Evolutionary conservation across 208 protist species (phyloP).

Genomic region (Lotmaria passim): DNA sequence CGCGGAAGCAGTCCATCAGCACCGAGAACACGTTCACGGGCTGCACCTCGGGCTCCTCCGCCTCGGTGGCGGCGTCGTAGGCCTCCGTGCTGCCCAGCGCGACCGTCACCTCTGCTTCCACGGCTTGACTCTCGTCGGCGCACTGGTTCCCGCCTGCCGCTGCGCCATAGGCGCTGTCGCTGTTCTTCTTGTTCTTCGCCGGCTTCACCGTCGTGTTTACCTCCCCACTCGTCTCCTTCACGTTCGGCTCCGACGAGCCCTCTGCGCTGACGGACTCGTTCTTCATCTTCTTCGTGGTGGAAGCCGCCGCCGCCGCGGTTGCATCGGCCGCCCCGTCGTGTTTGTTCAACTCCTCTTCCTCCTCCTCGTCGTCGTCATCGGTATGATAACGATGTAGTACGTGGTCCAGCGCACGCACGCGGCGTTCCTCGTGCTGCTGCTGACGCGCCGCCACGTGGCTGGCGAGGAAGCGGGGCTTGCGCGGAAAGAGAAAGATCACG

Average conservation of each 20-base stretch:
- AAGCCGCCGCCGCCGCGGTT: neutral
- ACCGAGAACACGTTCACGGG: conserved; percentile 75
- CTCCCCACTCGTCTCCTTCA: conserved; percentile 5
- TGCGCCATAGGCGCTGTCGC: neutral
- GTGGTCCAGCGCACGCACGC: conserved; percentile 28
- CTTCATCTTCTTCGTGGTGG: neutral
- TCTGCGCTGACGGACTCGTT: conserved; percentile 9
- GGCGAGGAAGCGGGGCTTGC: conserved; percentile 46
- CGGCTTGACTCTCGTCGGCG: neutral
- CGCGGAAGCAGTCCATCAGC: conserved; percentile 60
- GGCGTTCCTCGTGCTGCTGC: conserved; percentile 45
- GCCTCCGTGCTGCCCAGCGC: neutral
- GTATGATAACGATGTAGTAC: conserved; percentile 15
- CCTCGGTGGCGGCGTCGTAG: neutral
- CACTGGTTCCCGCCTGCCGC: conserved; percentile 1
- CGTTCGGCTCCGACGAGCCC: neutral
- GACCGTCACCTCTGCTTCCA: conserved; percentile 3
- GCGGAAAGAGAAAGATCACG: conserved; percentile 61
- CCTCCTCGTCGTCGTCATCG: conserved; percentile 20
- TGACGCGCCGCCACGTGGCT: conserved; percentile 60
- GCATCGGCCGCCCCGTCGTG: no score
- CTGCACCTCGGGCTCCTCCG: conserved; percentile 52
- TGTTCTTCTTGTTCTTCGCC: conserved; percentile 9
- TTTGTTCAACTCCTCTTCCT: conserved; percentile 1
- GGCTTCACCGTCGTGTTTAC: neutral